A percentile compares a stretch with the other conserved stretches of the same genome.
These are phyloP conservation scores for Kockiozyma suomiensis DNA, from an alignment of 805 yeast genomes.

Conservation along the genomic window DNA sequence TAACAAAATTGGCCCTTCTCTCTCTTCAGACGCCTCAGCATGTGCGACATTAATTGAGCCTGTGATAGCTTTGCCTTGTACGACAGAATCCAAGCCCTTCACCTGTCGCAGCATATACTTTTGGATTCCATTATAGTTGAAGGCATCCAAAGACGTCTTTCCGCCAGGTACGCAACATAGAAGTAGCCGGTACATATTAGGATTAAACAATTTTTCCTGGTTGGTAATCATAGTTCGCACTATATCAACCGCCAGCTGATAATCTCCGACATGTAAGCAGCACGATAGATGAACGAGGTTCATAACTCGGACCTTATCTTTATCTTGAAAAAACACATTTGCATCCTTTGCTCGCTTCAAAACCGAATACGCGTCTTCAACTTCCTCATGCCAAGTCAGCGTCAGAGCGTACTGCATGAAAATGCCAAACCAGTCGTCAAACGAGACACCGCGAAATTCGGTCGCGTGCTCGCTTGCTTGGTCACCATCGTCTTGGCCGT, in stretches of 20 bases:
- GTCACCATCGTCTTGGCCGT: no score
- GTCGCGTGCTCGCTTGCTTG: conserved; percentile 44
- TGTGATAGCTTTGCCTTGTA: conserved; percentile 55
- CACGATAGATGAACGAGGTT: conserved; percentile 70
- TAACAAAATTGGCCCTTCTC: conserved; percentile 59
- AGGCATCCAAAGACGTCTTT: conserved; percentile 56
- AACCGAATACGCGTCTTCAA: conserved; percentile 67
- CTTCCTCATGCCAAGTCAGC: conserved; percentile 60
- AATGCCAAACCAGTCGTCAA: conserved; percentile 81
- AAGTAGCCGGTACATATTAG: conserved; percentile 66
- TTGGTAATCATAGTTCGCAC: conserved; percentile 49
- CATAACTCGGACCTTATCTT: conserved; percentile 60
- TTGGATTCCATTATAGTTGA: conserved; percentile 81
- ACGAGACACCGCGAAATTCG: conserved; percentile 69
- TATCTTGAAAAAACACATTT: conserved; percentile 73
- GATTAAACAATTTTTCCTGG: conserved; percentile 73
- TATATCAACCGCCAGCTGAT: conserved; percentile 55
- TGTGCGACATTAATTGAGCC: conserved; percentile 72
- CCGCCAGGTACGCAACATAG: conserved; percentile 66
- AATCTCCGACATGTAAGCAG: conserved; percentile 54
- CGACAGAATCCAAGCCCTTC: conserved; percentile 80
- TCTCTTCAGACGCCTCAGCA: conserved; percentile 37
- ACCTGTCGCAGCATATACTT: conserved; percentile 87
- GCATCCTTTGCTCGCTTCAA: conserved; percentile 75
- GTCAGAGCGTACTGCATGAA: conserved; percentile 78